A percentile compares a stretch with the other conserved stretches of the same genome.
phyloP scores from a whole-genome alignment of 139 green algal genomes.

The Tetraselmis chui region DNA sequence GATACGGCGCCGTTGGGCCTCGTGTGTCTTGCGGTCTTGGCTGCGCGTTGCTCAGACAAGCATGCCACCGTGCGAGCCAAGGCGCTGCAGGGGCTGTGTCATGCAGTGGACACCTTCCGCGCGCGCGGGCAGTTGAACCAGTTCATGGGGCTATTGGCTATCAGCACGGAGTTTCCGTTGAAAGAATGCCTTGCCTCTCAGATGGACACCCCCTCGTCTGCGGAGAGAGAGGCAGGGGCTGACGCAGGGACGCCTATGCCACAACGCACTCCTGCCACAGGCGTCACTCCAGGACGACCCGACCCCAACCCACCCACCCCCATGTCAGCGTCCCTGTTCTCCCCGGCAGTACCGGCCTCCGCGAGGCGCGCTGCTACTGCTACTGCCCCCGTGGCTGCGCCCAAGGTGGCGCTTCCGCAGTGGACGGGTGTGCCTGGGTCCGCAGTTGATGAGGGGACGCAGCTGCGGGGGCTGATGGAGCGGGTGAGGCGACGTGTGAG shows the following conservation, averaged over 20 bases:
- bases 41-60: constrained; percentile 27
- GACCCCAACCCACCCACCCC: too few relatives aligned
- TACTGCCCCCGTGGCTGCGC: too few relatives aligned
- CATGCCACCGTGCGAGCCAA: constrained; percentile 39
- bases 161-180: background rate
- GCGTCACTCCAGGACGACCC: too few relatives aligned
- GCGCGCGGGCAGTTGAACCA: constrained; percentile 3
- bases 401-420: too few relatives aligned
- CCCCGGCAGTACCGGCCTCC: too few relatives aligned
- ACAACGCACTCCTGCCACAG: too few relatives aligned
- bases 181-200: too few relatives aligned
- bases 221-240: too few relatives aligned
- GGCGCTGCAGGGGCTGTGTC: constrained; percentile 36
- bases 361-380: too few relatives aligned
- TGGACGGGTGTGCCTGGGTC: background rate
- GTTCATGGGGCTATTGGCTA: background rate
- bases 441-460: background rate
- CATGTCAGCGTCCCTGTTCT: too few relatives aligned
- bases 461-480: constrained; percentile 18
- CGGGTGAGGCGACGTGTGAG: constrained; percentile 39
- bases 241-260: too few relatives aligned
- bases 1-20: background rate
- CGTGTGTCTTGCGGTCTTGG: background rate
- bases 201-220: too few relatives aligned
- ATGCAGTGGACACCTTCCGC: constrained; percentile 27